A percentile compares a stretch with the other conserved stretches of the same genome.
phyloP scores from a whole-genome alignment of 1,284 basidiomycete genomes.

The Lentinus polychrous region DNA sequence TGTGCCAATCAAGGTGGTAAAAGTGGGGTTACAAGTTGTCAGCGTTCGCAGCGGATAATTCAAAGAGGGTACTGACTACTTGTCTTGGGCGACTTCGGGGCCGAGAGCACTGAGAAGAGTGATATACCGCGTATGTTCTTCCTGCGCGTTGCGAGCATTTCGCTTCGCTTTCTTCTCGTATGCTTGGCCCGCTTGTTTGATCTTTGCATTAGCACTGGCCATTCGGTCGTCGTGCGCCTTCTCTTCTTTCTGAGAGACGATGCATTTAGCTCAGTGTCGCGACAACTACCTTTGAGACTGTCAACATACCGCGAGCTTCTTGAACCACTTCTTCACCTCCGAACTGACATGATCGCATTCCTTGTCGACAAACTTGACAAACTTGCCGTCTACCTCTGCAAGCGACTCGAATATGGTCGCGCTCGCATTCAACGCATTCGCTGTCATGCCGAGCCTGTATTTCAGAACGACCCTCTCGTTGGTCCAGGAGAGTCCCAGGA shows the following conservation, averaged over 20 bases:
- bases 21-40: slow-evolving; percentile 1
- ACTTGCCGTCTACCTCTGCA: slow-evolving; percentile 64
- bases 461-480: too few relatives aligned
- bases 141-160: slow-evolving; percentile 55
- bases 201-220: slow-evolving; percentile 58
- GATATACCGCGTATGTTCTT: slow-evolving; percentile 73
- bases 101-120: slow-evolving; percentile 65
- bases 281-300: background rate
- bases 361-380: slow-evolving; percentile 65
- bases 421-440: slow-evolving; percentile 55
- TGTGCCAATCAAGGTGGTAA: background rate
- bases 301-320: slow-evolving; percentile 61
- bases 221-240: slow-evolving; percentile 67
- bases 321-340: slow-evolving; percentile 79
- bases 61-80: slow-evolving; percentile 45
- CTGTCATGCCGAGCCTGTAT: slow-evolving; percentile 27
- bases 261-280: background rate
- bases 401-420: slow-evolving; percentile 62
- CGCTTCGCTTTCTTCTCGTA: slow-evolving; percentile 79
- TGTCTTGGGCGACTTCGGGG: slow-evolving; percentile 71
- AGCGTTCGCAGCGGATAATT: background rate
- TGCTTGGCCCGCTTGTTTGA: slow-evolving; percentile 66
- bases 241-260: slow-evolving; percentile 61
- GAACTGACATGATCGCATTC: slow-evolving; percentile 58
- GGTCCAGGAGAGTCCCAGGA: background rate